These are phyloP conservation scores for Medicago arabica DNA, from an alignment of 306 rosid genomes.

Conservation along the genomic window DNA sequence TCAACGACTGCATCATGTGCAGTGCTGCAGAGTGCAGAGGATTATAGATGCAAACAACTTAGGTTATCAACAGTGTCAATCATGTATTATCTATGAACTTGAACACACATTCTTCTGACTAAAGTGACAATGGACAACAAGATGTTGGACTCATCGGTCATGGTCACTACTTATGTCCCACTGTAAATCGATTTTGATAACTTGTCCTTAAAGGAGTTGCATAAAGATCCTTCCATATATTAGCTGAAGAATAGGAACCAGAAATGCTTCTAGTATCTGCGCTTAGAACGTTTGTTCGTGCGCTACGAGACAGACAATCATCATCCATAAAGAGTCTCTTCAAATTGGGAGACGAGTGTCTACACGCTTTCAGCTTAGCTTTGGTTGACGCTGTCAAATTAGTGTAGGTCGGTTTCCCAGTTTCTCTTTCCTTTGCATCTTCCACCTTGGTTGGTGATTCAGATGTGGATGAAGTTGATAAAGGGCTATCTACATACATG, in stretches of 20 bases:
- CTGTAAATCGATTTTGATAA: constrained; percentile 37
- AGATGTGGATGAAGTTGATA: constrained; percentile 58
- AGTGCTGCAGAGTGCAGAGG: not conserved
- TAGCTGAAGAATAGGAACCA: constrained; percentile 57
- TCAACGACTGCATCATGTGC: not conserved
- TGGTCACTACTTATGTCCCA: constrained; percentile 39
- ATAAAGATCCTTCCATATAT: constrained; percentile 54
- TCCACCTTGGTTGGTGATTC: constrained; percentile 51
- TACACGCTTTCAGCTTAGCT: constrained; percentile 62
- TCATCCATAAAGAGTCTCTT: constrained; percentile 55
- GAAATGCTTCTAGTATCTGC: constrained; percentile 65
- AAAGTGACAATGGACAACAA: constrained; percentile 52
- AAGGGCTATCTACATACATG: constrained; percentile 60
- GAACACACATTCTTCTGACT: not conserved
- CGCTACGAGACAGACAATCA: constrained; percentile 52
- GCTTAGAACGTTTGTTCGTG: constrained; percentile 38
- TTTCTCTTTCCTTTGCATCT: constrained; percentile 39
- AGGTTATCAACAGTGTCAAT: constrained; percentile 38
- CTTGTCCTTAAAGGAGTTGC: constrained; percentile 52
- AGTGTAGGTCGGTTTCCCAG: constrained; percentile 64
- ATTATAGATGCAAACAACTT: constrained; percentile 9
- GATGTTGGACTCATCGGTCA: constrained; percentile 53
- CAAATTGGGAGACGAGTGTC: constrained; percentile 47
- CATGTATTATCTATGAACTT: constrained; percentile 22
- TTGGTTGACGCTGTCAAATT: constrained; percentile 67